Evolutionary conservation across 1,284 basidiomycete genomes (phyloP).

Genomic region (Microbotryomycetes sp.): DNA sequence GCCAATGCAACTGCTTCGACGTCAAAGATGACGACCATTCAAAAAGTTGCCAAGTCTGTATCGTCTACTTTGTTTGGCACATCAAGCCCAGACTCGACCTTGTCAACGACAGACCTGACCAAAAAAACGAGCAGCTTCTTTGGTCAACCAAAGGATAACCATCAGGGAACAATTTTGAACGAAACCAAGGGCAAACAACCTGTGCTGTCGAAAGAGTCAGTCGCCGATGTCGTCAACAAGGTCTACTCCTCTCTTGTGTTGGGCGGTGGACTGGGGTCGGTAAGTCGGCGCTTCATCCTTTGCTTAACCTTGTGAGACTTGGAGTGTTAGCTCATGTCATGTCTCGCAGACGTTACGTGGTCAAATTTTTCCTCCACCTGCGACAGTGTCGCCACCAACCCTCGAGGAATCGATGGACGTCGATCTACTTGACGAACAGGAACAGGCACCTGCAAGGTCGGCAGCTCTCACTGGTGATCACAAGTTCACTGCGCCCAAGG

Average conservation of each 20-base stretch:
- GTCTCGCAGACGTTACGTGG: constrained; percentile 7
- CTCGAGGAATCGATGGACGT: not conserved
- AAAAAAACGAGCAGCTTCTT: constrained; percentile 48
- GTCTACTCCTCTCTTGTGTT: constrained; percentile 48
- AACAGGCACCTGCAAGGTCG: not conserved
- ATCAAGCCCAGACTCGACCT: not conserved
- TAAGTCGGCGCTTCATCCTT: not conserved
- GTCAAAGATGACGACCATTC: not conserved
- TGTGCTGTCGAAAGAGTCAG: not conserved
- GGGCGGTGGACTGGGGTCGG: constrained; percentile 51
- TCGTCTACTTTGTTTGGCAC: constrained; percentile 41
- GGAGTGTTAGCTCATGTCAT: not conserved
- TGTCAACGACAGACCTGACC: constrained; percentile 19
- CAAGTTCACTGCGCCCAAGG: constrained; percentile 25
- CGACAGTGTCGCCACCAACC: not conserved
- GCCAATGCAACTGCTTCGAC: constrained; percentile 22
- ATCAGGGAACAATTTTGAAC: constrained; percentile 28
- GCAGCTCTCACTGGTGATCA: constrained; percentile 18
- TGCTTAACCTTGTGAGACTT: not conserved
- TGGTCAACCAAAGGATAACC: constrained; percentile 33
- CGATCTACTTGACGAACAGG: not conserved
- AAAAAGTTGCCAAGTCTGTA: constrained; percentile 11
- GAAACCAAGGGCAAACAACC: constrained; percentile 34
- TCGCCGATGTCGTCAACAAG: constrained; percentile 42
- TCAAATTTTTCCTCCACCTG: constrained; percentile 2